These are phyloP conservation scores for Pilobolus umbonatus DNA, from an alignment of 192 early-diverging fungal species.

Conservation along the genomic window DNA sequence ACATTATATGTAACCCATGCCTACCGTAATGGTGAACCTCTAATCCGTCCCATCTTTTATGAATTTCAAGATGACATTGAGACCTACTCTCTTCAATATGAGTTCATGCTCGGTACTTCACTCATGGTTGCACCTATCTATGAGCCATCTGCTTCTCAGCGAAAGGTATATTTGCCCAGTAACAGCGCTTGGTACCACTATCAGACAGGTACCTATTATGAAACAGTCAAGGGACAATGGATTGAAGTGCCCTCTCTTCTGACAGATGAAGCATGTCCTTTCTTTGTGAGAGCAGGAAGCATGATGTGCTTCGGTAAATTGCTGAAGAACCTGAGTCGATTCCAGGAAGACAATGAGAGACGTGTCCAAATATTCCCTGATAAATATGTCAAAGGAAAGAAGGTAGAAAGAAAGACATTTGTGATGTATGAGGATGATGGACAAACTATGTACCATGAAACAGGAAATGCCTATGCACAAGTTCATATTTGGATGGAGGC, in stretches of 20 bases:
- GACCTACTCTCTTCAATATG: constrained; percentile 36
- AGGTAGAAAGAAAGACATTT: constrained; percentile 14
- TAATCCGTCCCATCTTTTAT: constrained; percentile 50
- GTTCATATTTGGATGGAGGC: constrained; percentile 32
- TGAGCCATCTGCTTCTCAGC: constrained; percentile 20
- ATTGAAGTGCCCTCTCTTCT: constrained; percentile 35
- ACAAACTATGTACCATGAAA: constrained; percentile 30
- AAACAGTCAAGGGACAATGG: constrained; percentile 35
- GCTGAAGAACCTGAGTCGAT: constrained; percentile 36
- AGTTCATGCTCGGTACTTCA: constrained; percentile 50
- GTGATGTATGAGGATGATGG: constrained; percentile 48
- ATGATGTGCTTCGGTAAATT: constrained; percentile 41
- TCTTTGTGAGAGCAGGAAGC: constrained; percentile 39
- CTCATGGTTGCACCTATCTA: constrained; percentile 49
- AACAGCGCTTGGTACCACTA: constrained; percentile 43
- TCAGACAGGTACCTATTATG: constrained; percentile 38
- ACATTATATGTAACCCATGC: constrained; percentile 35
- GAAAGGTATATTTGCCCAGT: constrained; percentile 34
- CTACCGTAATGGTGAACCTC: constrained; percentile 28
- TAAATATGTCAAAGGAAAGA: constrained; percentile 4
- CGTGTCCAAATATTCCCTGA: constrained; percentile 42
- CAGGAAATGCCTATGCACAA: constrained; percentile 29
- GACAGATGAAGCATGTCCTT: constrained; percentile 29
- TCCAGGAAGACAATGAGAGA: constrained; percentile 34
- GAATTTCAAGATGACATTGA: constrained; percentile 45